A percentile compares a stretch with the other conserved stretches of the same genome.
These are phyloP conservation scores for Nakazawaea populi DNA, from an alignment of 805 yeast species.

Conservation along the genomic window DNA sequence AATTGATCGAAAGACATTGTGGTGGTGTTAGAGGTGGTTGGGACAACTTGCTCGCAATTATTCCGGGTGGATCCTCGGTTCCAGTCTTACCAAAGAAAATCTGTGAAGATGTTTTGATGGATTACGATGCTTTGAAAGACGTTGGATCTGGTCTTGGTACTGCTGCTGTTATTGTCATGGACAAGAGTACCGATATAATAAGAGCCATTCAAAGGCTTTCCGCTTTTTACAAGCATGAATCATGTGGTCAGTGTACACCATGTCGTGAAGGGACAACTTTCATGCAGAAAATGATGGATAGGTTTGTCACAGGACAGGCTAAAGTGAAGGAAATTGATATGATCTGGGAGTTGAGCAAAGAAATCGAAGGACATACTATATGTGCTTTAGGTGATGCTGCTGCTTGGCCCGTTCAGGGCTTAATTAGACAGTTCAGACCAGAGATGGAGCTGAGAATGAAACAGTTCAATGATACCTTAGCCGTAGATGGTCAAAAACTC, in stretches of 20 bases:
- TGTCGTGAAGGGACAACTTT: constrained; percentile 93
- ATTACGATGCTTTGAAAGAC: constrained; percentile 79
- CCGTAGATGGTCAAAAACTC: constrained; percentile 33
- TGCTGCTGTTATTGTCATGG: constrained; percentile 90
- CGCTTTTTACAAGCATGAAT: constrained; percentile 84
- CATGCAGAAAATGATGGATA: constrained; percentile 77
- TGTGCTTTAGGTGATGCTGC: constrained; percentile 93
- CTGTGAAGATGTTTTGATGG: constrained; percentile 74
- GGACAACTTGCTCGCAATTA: constrained; percentile 83
- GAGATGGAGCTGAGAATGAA: constrained; percentile 71
- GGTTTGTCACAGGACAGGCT: constrained; percentile 77
- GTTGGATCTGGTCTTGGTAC: constrained; percentile 88
- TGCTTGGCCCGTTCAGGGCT: constrained; percentile 91
- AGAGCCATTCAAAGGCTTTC: constrained; percentile 83
- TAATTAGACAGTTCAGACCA: constrained; percentile 80
- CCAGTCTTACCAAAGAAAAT: constrained; percentile 68
- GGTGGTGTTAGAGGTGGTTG: constrained; percentile 91
- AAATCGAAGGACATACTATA: constrained; percentile 86
- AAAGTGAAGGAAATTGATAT: constrained; percentile 74
- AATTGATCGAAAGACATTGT: constrained; percentile 81
- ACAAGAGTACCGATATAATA: constrained; percentile 78
- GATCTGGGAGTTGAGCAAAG: constrained; percentile 79
- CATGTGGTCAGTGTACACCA: constrained; percentile 93
- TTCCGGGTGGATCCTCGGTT: constrained; percentile 89
- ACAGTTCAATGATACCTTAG: constrained; percentile 43